Conservation (phyloP, 768 basidiomycete genomes). For the Boletus speciosus region DNA sequence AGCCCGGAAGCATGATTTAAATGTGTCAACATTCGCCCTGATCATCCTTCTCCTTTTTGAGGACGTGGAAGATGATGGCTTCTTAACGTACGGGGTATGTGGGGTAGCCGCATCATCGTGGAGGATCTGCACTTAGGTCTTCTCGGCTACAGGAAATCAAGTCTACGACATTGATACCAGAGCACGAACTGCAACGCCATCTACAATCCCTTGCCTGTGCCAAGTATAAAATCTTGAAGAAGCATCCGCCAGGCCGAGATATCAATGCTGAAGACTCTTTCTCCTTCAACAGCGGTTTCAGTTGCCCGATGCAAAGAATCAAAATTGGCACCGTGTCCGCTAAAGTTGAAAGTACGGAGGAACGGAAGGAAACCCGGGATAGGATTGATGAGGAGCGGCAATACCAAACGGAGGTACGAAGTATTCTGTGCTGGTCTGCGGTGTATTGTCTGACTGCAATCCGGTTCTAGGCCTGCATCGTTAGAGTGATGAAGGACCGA, state of each 20-base stretch:
- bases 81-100: slow-evolving; percentile 72
- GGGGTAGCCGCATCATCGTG: background rate
- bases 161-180: slow-evolving; percentile 66
- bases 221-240: slow-evolving; percentile 89
- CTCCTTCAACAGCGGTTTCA: slow-evolving; percentile 83
- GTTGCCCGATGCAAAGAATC: slow-evolving; percentile 79
- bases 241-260: slow-evolving; percentile 85
- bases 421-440: background rate
- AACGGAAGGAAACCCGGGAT: slow-evolving; percentile 86
- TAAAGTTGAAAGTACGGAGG: slow-evolving; percentile 81
- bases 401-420: slow-evolving; percentile 80
- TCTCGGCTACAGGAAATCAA: slow-evolving; percentile 70
- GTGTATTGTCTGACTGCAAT: background rate
- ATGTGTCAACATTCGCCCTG: slow-evolving; percentile 85
- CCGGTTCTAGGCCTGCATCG: slow-evolving; percentile 84
- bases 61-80: slow-evolving; percentile 59
- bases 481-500: slow-evolving; percentile 95
- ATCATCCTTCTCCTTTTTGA: slow-evolving; percentile 89
- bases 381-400: slow-evolving; percentile 89
- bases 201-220: slow-evolving; percentile 95
- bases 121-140: background rate
- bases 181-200: slow-evolving; percentile 81
- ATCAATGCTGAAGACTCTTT: slow-evolving; percentile 75
- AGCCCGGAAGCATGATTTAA: slow-evolving; percentile 77
- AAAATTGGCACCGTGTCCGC: slow-evolving; percentile 90